A percentile compares a stretch with the other conserved stretches of the same genome.
Evolutionary conservation across 805 yeast genomes (phyloP).

Genomic region (Yueomyces sp.): DNA sequence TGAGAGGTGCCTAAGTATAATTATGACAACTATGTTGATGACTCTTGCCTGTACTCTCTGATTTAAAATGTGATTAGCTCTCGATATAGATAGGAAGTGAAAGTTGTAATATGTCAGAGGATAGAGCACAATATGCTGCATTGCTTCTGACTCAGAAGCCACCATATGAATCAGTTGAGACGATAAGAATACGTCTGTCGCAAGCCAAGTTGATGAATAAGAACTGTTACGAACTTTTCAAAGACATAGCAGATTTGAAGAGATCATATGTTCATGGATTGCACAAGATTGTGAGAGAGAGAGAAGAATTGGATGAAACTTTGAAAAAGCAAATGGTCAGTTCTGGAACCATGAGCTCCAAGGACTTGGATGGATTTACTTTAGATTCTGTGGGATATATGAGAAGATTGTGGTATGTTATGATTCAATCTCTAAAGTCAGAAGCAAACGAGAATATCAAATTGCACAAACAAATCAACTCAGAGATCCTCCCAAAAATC

Average conservation of each 20-base stretch:
- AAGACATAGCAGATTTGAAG: conserved; percentile 37
- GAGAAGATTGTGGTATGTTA: conserved; percentile 31
- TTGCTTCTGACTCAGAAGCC: conserved; percentile 25
- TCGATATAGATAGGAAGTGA: too few species aligned
- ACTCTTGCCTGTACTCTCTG: too few species aligned
- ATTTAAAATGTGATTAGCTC: too few species aligned
- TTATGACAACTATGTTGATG: too few species aligned
- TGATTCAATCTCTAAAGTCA: conserved; percentile 28
- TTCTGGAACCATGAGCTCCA: conserved; percentile 30
- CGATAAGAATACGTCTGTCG: conserved; percentile 41
- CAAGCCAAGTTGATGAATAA: conserved; percentile 44
- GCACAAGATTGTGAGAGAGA: conserved; percentile 21
- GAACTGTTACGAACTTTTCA: conserved; percentile 48
- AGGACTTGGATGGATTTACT: conserved; percentile 35
- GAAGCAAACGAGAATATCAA: conserved; percentile 40
- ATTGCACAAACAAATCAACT: conserved; percentile 32
- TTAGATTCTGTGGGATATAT: conserved; percentile 35
- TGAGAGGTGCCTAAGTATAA: too few species aligned
- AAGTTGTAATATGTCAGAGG: conserved; percentile 8
- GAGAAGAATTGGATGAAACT: conserved; percentile 24
- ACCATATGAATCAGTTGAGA: conserved; percentile 49
- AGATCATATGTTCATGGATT: conserved; percentile 36
- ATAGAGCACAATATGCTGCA: conserved; percentile 27
- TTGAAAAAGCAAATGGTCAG: conserved; percentile 21
- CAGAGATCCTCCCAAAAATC: conserved; percentile 44